Percentiles rank a stretch among this genome's conserved stretches.
phyloP scores from a whole-genome alignment of 495 filamentous ascomycete genomes.

The Mytilinidion resinicola region DNA sequence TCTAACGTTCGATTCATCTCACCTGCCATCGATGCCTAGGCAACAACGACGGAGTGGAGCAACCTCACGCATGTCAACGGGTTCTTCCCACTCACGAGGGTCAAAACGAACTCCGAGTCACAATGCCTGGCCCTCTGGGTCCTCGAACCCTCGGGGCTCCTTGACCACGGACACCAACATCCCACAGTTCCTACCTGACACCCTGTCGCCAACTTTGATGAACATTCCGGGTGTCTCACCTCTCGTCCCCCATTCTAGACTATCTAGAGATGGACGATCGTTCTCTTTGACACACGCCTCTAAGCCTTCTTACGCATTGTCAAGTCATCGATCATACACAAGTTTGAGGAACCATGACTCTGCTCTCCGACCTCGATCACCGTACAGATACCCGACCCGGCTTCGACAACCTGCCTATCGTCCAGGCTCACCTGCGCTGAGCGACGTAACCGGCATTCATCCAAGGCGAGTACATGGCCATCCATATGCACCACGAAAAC shows the following conservation, averaged over 20 bases:
- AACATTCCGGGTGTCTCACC: conserved; percentile 28
- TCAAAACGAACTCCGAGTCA: conserved; percentile 12
- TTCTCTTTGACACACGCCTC: conserved; percentile 52
- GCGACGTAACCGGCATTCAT: conserved; percentile 14
- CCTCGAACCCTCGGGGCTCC: conserved; percentile 13
- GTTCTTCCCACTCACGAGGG: conserved; percentile 17
- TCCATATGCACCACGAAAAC: neutral
- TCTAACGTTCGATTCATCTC: conserved; percentile 49
- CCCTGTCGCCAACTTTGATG: conserved; percentile 19
- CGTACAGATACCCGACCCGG: conserved; percentile 58
- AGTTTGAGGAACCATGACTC: conserved; percentile 43
- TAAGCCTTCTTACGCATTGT: conserved; percentile 45
- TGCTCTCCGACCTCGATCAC: conserved; percentile 52
- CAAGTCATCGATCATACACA: conserved; percentile 47
- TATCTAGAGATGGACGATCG: conserved; percentile 40
- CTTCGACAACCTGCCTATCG: conserved; percentile 59
- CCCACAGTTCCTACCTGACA: conserved; percentile 22
- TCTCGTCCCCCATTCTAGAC: conserved; percentile 26
- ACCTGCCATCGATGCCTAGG: conserved; percentile 34
- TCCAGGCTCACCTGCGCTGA: conserved; percentile 52
- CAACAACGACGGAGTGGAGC: conserved; percentile 27
- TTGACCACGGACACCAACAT: conserved; percentile 17
- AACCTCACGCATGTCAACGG: conserved; percentile 23
- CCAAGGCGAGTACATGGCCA: conserved; percentile 6
- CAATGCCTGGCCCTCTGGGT: conserved; percentile 21